Conservation (phyloP, 768 basidiomycete species). For the Ramaria sp. region DNA sequence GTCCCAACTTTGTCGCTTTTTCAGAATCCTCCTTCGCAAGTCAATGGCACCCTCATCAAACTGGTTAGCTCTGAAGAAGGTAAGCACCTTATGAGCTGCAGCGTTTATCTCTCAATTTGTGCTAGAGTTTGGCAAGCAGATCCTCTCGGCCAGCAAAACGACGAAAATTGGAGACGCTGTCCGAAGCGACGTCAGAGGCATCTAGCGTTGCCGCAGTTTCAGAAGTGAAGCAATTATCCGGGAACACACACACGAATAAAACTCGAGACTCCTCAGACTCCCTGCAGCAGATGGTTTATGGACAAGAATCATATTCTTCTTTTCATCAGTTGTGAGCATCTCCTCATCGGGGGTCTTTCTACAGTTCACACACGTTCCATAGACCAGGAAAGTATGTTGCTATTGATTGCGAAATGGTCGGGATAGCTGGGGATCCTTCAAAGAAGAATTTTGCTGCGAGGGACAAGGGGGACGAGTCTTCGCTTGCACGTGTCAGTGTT, state of each 20-base stretch:
- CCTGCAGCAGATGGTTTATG: conserved; percentile 14
- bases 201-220: background rate
- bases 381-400: conserved; percentile 70
- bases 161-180: conserved; percentile 7
- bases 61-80: conserved; percentile 49
- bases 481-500: conserved; percentile 78
- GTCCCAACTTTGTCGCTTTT: background rate
- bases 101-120: background rate
- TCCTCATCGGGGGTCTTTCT: conserved; percentile 6
- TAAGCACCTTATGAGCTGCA: conserved; percentile 16
- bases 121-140: background rate
- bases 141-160: background rate
- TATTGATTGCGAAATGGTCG: conserved; percentile 97
- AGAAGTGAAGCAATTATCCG: conserved; percentile 9
- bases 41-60: conserved; percentile 36
- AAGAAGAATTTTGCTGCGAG: background rate
- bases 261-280: background rate
- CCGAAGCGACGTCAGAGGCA: background rate
- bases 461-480: conserved; percentile 58
- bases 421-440: conserved; percentile 55
- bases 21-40: too few relatives aligned
- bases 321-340: background rate
- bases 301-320: conserved; percentile 14
- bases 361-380: background rate
- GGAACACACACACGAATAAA: conserved; percentile 6